These are phyloP conservation scores for Elsinoe ampelina DNA, from an alignment of 2,329 filamentous ascomycete species.

Conservation along the genomic window DNA sequence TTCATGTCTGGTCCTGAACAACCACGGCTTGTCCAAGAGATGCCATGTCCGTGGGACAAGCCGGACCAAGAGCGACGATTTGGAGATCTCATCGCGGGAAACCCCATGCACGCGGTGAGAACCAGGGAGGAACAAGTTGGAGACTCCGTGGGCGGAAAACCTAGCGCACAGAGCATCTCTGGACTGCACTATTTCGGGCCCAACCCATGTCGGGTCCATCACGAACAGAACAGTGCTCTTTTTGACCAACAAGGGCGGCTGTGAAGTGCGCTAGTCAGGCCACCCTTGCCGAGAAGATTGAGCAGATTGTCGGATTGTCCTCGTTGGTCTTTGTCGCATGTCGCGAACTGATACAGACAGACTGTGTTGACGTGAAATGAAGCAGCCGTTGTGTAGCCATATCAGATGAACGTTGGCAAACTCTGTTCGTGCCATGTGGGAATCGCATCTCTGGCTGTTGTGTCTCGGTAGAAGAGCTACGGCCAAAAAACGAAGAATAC, in stretches of 20 bases:
- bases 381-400: background rate
- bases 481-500: background rate
- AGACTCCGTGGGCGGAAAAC: background rate
- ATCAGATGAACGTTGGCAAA: background rate
- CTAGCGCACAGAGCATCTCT: background rate
- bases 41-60: background rate
- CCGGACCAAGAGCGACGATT: background rate
- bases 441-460: background rate
- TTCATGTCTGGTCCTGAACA: background rate
- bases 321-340: background rate
- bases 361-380: background rate
- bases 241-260: background rate
- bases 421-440: background rate
- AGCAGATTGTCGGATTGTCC: background rate
- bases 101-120: background rate
- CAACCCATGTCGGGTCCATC: background rate
- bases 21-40: background rate
- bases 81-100: background rate
- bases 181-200: slow-evolving; percentile 1
- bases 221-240: background rate
- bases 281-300: background rate
- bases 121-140: background rate
- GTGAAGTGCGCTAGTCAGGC: background rate
- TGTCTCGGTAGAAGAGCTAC: background rate
- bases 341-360: no score